These are phyloP conservation scores for Hyaloscypha bicolor DNA, from an alignment of 495 filamentous ascomycete species.

Conservation along the genomic window DNA sequence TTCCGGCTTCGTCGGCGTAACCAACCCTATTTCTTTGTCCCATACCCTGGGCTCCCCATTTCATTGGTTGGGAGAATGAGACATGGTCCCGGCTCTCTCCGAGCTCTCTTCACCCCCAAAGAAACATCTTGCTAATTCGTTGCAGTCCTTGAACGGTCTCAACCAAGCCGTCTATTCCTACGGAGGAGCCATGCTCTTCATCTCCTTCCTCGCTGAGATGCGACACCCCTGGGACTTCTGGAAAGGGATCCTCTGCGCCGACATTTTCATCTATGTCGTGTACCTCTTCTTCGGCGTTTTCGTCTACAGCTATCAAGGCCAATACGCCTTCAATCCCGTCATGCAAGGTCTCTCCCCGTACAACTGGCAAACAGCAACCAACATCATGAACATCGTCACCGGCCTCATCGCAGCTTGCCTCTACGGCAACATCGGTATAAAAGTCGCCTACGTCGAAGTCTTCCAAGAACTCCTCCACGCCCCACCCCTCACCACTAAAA, in stretches of 20 bases:
- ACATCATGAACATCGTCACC: conserved; percentile 53
- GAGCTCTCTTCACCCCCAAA: too few species aligned
- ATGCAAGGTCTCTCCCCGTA: conserved; percentile 52
- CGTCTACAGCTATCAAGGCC: conserved; percentile 58
- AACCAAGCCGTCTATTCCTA: conserved; percentile 62
- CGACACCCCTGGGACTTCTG: conserved; percentile 62
- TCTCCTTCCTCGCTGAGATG: conserved; percentile 71
- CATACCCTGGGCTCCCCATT: too few species aligned
- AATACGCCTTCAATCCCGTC: conserved; percentile 53
- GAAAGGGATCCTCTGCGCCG: conserved; percentile 59
- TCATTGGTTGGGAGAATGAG: too few species aligned
- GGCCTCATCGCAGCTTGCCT: conserved; percentile 58
- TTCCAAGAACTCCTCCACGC: conserved; percentile 56
- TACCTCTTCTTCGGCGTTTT: conserved; percentile 58
- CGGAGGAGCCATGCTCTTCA: conserved; percentile 62
- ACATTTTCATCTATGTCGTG: conserved; percentile 53
- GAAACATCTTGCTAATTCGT: too few species aligned
- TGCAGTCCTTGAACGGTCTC: conserved; percentile 52
- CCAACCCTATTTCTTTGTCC: too few species aligned
- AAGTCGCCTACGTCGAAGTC: conserved; percentile 62
- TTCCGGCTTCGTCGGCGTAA: conserved; percentile 38
- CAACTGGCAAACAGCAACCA: conserved; percentile 55
- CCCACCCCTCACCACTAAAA: conserved; percentile 49
- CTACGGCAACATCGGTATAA: conserved; percentile 69
- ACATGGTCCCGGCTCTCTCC: too few species aligned